A percentile compares a stretch with the other conserved stretches of the same genome.
These are phyloP conservation scores for Exophiala phaeomuriformis DNA, from an alignment of 2,329 filamentous ascomycete species.

Conservation along the genomic window DNA sequence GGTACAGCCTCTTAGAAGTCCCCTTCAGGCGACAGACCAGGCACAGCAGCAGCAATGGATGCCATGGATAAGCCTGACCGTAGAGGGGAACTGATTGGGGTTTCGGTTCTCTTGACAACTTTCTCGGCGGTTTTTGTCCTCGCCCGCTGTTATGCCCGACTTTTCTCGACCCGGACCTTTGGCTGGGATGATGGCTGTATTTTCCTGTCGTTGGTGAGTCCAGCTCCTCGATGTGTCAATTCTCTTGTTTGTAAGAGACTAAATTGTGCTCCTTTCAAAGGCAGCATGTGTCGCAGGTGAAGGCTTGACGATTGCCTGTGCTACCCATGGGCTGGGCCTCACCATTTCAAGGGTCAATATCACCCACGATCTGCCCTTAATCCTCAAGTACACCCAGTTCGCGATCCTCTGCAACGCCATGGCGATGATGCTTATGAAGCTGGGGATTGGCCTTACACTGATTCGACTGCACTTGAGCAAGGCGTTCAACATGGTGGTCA, in stretches of 20 bases:
- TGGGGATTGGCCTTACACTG: constrained; percentile 6
- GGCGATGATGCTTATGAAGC: constrained; percentile 1
- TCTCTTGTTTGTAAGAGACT: too few species aligned
- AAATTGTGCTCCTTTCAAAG: not conserved
- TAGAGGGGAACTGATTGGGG: not conserved
- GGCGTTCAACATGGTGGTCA: not conserved
- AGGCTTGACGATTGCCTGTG: not conserved
- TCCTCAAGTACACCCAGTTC: constrained; percentile 3
- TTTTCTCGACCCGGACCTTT: constrained; percentile 1
- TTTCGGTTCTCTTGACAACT: not conserved
- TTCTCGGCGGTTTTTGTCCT: constrained; percentile 1
- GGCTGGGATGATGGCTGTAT: constrained; percentile 4
- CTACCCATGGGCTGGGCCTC: not conserved
- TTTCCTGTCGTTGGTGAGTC: too few species aligned
- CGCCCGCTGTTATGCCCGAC: not conserved
- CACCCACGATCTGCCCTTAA: not conserved
- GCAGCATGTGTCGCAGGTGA: not conserved
- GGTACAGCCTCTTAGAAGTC: not conserved
- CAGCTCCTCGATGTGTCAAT: too few species aligned
- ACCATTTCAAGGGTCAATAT: not conserved
- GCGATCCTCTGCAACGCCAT: constrained; percentile 4
- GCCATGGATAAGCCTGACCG: not conserved
- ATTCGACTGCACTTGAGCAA: constrained; percentile 2
- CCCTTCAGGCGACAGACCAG: not conserved
- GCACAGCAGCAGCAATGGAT: not conserved